Percentiles rank a stretch among this genome's conserved stretches.
Evolutionary conservation across 2,329 filamentous ascomycete species (phyloP).

Genomic region (Metarhizium rileyi): DNA sequence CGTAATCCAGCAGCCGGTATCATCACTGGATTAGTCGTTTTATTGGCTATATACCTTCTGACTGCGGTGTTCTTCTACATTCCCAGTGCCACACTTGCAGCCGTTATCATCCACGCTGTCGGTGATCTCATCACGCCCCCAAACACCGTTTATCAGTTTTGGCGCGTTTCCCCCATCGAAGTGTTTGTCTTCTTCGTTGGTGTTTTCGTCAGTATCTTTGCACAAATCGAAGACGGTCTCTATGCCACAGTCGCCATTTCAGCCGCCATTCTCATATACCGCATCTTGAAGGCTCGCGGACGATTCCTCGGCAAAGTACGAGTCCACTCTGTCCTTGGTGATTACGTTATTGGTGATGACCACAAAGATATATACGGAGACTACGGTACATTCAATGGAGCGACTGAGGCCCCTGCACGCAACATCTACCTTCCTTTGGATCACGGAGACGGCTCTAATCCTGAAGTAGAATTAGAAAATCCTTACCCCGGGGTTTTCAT

Average conservation of each 20-base stretch:
- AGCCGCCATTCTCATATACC: conserved; percentile 68
- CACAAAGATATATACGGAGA: conserved; percentile 34
- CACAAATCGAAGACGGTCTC: conserved; percentile 82
- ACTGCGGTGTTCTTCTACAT: conserved; percentile 92
- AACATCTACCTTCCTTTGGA: conserved; percentile 82
- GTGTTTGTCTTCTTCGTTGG: conserved; percentile 89
- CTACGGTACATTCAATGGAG: conserved; percentile 47
- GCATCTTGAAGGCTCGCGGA: conserved; percentile 72
- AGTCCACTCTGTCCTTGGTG: conserved; percentile 73
- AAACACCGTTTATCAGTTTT: conserved; percentile 89
- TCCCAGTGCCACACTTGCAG: conserved; percentile 67
- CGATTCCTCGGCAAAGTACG: conserved; percentile 60
- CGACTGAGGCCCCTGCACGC: conserved; percentile 43
- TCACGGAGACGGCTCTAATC: conserved; percentile 86
- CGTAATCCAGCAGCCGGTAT: conserved; percentile 84
- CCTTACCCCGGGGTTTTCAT: conserved; percentile 93
- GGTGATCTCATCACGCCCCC: conserved; percentile 86
- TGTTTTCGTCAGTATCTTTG: conserved; percentile 82
- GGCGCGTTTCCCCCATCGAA: conserved; percentile 84
- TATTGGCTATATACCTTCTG: conserved; percentile 83
- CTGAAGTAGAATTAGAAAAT: conserved; percentile 64
- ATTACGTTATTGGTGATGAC: conserved; percentile 60
- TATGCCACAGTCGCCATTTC: conserved; percentile 78
- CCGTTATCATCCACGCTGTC: conserved; percentile 92
- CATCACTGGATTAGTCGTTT: conserved; percentile 75